Evolutionary conservation across 2,329 filamentous ascomycete species (phyloP).

Genomic region (Alternaria sp.): DNA sequence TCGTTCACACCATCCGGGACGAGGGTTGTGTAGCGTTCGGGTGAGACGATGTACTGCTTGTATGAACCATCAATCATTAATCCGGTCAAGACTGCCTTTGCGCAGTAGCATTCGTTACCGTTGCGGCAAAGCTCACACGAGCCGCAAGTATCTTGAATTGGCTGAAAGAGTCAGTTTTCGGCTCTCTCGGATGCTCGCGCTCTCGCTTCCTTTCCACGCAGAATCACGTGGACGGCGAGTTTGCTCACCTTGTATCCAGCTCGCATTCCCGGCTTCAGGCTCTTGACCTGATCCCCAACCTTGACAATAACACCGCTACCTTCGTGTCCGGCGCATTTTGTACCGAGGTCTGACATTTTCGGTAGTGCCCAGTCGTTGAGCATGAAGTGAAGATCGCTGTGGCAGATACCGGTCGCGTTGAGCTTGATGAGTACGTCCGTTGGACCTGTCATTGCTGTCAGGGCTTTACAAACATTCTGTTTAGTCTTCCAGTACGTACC

Average conservation of each 20-base stretch:
- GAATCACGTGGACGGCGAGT: background rate
- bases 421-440: slow-evolving; percentile 66
- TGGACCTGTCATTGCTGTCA: slow-evolving; percentile 50
- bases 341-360: slow-evolving; percentile 52
- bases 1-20: slow-evolving; percentile 66
- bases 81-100: slow-evolving; percentile 57
- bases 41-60: slow-evolving; percentile 67
- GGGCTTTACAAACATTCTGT: background rate
- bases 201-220: background rate
- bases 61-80: slow-evolving; percentile 60
- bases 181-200: background rate
- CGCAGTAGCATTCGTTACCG: slow-evolving; percentile 64
- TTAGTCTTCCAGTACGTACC: slow-evolving; percentile 40
- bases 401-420: slow-evolving; percentile 67
- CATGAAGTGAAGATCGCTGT: slow-evolving; percentile 67
- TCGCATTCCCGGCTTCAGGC: slow-evolving; percentile 54
- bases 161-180: slow-evolving; percentile 23
- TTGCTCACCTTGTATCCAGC: slow-evolving; percentile 47
- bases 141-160: slow-evolving; percentile 46
- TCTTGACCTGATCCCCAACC: slow-evolving; percentile 62
- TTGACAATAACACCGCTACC: slow-evolving; percentile 68
- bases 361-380: slow-evolving; percentile 60
- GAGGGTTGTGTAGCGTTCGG: slow-evolving; percentile 63
- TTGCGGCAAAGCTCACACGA: slow-evolving; percentile 59
- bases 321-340: slow-evolving; percentile 63